A percentile compares a stretch with the other conserved stretches of the same genome.
Conservation (phyloP, 2,329 filamentous ascomycete species). For the Cladophialophora immunda region DNA sequence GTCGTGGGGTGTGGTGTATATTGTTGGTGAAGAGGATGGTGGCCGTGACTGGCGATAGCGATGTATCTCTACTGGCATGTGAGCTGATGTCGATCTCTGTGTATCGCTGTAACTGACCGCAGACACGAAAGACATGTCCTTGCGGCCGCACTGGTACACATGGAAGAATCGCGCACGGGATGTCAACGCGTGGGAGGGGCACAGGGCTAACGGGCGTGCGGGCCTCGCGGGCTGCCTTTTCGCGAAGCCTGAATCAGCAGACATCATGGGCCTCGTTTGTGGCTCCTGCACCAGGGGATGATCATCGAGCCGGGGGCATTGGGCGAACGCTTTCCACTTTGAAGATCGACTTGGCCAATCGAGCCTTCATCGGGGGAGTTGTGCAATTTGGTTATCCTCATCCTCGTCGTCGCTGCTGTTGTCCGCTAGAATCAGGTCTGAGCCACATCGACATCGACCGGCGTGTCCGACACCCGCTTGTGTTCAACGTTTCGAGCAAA, state of each 20-base stretch:
- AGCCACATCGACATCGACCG: not conserved
- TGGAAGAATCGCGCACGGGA: not conserved
- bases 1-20: not conserved
- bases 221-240: constrained; percentile 4
- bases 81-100: not conserved
- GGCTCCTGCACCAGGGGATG: not conserved
- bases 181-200: no score
- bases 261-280: not conserved
- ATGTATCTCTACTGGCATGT: no score
- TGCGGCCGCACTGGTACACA: no score
- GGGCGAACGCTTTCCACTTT: not conserved
- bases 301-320: not conserved
- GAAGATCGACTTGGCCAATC: not conserved
- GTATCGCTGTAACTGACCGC: constrained; percentile 3
- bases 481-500: not conserved
- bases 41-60: not conserved
- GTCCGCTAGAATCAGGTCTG: not conserved
- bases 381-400: no score
- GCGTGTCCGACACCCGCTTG: not conserved
- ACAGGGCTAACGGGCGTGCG: not conserved
- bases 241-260: constrained; percentile 7
- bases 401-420: not conserved
- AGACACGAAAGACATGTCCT: not conserved
- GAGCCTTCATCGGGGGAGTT: not conserved
- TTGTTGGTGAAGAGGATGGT: not conserved